Evolutionary conservation across 1,139 yeast genomes (phyloP), one percentile per base, ranked within the genome.

Genomic region (Fermentozyma sake): DNA sequence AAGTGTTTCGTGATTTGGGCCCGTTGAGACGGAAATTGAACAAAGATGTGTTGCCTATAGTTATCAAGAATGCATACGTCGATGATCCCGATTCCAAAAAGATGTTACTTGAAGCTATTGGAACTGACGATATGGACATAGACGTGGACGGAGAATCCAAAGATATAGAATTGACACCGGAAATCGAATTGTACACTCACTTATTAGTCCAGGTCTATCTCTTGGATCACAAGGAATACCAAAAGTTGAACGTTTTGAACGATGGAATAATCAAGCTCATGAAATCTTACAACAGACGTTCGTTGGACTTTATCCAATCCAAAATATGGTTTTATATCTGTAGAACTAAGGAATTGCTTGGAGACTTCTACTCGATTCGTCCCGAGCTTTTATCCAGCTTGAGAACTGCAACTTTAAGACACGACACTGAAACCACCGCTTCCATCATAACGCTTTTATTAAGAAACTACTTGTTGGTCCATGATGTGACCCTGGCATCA

Each of bases 261-360:
- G 56, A 54, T 11, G 50, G 59, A 16, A 71, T 82, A 11, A 69
- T 91, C 26, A 56, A 55, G 9, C 64, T 79, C 17, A 58, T 86
- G 51, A 68, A 72, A 33, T 55, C 68, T 12, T 81, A 79, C 59
- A 87, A 87, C 55, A 76, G 85, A 41, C 76, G 97, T 42, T 75
- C 94, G 3, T 63, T 91, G 41, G 98, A 93, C 55, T 77, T 83
- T 46, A 72, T 93, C 37, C 80, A 79, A 39, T 93, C 97, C 9
- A 91, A 89, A 55, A 70, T 84, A 37, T 93, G 98, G 97, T 93
- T 89, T 53, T 91, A 86, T 60, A 74, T 86, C 41, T 72, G 81
- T 26, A 75, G 95, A 55, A 75, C 89, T 4, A 76, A 78, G 41
- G 98, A 91, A 59, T 60, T 79, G 35, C 50, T 64, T 23, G 71